Evolutionary conservation across 1,139 yeast species (phyloP), one percentile per base, ranked within the genome.

Genomic region (Petasospora rhodanensis): DNA sequence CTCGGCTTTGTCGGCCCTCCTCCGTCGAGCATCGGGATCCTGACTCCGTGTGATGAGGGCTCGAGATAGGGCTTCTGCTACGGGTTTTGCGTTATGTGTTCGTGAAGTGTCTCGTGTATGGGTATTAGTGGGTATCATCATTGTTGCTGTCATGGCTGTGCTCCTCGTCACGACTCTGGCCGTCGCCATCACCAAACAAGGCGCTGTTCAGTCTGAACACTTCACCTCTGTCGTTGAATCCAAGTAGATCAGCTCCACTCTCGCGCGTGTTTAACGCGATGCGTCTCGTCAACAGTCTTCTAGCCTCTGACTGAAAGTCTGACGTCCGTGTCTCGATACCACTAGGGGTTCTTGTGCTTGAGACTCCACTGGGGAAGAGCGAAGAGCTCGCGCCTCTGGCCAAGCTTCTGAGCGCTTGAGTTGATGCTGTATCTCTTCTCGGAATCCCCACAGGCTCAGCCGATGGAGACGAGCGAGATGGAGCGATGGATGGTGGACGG

Each of bases 321-420:
- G 37, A 35, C 3, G 41, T 36, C 5, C 26, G 21, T 3, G 77
- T 71, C 22, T 61, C 68, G 3, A 73, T 72, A 0, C 79, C 79
- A 32, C 50, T 46, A 2, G 62, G 52, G 1, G 74, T 68, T 47
- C 81, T 57, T 46, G 74, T 61, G 43, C 79, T 73, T 3, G 69
- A 56, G 14, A 75, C 70, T 1, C 79, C 79, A 4, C 66, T 26
- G 1, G 42, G 31, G 22, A 46, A 40, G 4, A 49, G 0, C 73
- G 70, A 43, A 70, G 71, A 37, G 67, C 41, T 22, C 22, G 9
- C 23, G 17, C 10, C 26, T 11, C n/a, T 26, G 17, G 7, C 26
- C 28, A 24, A 41, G 16, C 10, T 33, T 23, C 41, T 24, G 14
- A 45, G 12, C 4, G 40, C 8, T 14, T 28, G 28, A 3, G 41